These are phyloP conservation scores for Cladosporium sp. DNA, from an alignment of 2,329 filamentous ascomycete genomes.

Conservation along the genomic window DNA sequence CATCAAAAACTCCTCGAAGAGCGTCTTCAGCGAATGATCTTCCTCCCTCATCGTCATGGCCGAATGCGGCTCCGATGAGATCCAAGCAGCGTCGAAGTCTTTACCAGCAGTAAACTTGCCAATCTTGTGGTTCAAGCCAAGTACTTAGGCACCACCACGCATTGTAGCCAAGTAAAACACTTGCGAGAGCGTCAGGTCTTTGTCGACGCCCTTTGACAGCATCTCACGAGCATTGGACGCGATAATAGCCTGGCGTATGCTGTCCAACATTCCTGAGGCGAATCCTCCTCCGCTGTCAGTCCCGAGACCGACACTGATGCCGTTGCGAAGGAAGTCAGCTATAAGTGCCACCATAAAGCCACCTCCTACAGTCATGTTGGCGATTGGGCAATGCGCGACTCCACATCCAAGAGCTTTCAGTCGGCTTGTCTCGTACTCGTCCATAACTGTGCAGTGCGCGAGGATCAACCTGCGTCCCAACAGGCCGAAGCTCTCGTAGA, in stretches of 20 bases:
- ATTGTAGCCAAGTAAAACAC: constrained; percentile 61
- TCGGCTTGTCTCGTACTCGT: constrained; percentile 54
- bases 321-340: constrained; percentile 56
- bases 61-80: not conserved
- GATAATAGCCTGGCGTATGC: constrained; percentile 45
- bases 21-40: not conserved
- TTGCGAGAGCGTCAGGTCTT: constrained; percentile 31
- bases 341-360: constrained; percentile 48
- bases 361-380: constrained; percentile 67
- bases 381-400: constrained; percentile 64
- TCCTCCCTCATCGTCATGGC: constrained; percentile 1
- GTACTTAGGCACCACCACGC: constrained; percentile 61
- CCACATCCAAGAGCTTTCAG: constrained; percentile 55
- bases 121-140: constrained; percentile 54
- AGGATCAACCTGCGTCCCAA: constrained; percentile 59
- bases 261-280: constrained; percentile 59
- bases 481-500: constrained; percentile 59
- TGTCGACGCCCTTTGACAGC: constrained; percentile 54
- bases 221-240: constrained; percentile 34
- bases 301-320: constrained; percentile 66
- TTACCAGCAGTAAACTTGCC: constrained; percentile 59
- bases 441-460: constrained; percentile 66
- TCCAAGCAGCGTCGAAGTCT: constrained; percentile 60
- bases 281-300: constrained; percentile 66
- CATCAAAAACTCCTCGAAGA: constrained; percentile 13